These are phyloP conservation scores for Coleophoma cylindrospora DNA, from an alignment of 2,329 filamentous ascomycete species.

Conservation along the genomic window DNA sequence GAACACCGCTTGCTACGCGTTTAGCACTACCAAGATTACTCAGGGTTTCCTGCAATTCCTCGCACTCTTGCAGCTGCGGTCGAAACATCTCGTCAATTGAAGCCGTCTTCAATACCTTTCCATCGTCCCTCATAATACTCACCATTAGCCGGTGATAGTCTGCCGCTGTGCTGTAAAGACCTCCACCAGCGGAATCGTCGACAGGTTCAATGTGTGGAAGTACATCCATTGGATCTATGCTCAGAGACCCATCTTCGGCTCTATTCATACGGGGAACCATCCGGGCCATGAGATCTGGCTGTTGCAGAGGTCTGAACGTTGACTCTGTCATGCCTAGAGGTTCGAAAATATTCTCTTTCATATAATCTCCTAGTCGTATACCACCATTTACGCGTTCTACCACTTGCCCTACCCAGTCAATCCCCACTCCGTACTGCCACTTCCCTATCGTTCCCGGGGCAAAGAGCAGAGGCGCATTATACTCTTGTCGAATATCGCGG, in stretches of 20 bases:
- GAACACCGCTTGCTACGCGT: background rate
- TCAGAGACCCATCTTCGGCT: constrained; percentile 25
- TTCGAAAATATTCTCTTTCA: constrained; percentile 39
- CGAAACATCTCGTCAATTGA: constrained; percentile 38
- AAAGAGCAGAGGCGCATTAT: background rate
- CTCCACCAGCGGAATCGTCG: constrained; percentile 27
- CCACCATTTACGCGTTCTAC: constrained; percentile 33
- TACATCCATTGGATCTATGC: constrained; percentile 22
- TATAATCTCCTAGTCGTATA: constrained; percentile 36
- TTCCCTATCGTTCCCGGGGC: background rate
- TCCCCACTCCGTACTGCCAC: constrained; percentile 2
- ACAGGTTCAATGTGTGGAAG: constrained; percentile 3
- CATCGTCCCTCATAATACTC: constrained; percentile 41
- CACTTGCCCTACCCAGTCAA: constrained; percentile 1
- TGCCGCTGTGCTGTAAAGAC: constrained; percentile 25
- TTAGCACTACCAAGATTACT: constrained; percentile 26
- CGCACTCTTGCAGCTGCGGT: constrained; percentile 30
- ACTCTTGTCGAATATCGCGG: background rate
- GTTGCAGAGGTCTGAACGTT: constrained; percentile 44
- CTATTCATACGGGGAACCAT: background rate
- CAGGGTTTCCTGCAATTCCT: constrained; percentile 26
- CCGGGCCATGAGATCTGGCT: constrained; percentile 20
- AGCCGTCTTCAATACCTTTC: constrained; percentile 33
- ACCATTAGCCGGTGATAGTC: constrained; percentile 37
- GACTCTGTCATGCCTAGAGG: constrained; percentile 44